Evolutionary conservation across 179 eudicot species (phyloP).

Genomic region (Drosera spatulata): DNA sequence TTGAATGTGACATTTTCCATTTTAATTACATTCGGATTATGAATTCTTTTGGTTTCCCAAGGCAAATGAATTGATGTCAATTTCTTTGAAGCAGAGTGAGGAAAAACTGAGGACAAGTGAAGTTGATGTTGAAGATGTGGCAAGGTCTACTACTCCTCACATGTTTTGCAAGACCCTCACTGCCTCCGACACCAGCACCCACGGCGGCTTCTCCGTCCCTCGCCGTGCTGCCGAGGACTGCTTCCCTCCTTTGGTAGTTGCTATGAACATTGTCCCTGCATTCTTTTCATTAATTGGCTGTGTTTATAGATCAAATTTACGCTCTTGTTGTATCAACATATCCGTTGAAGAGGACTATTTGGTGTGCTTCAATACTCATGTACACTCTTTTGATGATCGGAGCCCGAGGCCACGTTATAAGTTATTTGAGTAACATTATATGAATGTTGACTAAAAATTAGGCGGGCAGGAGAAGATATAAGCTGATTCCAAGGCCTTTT

Average conservation of each 20-base stretch:
- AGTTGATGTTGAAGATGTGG: constrained; percentile 32
- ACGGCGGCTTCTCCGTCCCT: constrained; percentile 98
- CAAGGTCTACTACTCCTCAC: constrained; percentile 68
- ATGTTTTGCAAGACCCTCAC: constrained; percentile 53
- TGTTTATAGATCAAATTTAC: not conserved
- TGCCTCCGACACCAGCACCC: constrained; percentile 80
- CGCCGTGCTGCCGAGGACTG: constrained; percentile 99
- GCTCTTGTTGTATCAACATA: no score
- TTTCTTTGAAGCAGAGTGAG: constrained; percentile 37
- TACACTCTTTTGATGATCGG: no score
- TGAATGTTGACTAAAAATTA: no score
- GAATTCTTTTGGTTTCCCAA: not conserved
- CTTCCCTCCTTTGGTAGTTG: constrained; percentile 82
- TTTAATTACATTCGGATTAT: not conserved
- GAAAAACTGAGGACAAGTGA: constrained; percentile 59
- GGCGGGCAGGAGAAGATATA: no score
- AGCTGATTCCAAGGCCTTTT: no score
- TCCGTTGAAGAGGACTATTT: no score
- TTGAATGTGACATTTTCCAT: not conserved
- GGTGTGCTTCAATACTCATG: no score
- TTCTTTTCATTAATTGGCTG: constrained; percentile 5
- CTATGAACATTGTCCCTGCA: not conserved
- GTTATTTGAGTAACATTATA: no score
- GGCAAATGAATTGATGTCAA: not conserved
- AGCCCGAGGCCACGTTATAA: no score